Conservation (phyloP, 208 protist genomes). For the Kentomonas sorsogonicus region DNA sequence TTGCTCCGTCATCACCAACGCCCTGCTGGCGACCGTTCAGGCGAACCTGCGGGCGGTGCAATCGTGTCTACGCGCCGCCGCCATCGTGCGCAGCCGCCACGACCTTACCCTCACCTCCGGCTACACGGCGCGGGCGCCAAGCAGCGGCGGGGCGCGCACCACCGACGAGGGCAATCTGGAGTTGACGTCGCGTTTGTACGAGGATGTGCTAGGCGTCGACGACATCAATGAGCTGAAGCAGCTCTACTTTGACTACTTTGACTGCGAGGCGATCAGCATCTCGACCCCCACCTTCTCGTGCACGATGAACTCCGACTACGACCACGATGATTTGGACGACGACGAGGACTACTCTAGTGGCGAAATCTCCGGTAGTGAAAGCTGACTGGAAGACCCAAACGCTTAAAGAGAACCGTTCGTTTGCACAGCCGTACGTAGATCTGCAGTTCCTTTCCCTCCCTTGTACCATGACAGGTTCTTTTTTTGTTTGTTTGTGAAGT, state of each 20-base stretch:
- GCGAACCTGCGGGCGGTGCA: conserved; percentile 50
- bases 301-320: conserved; percentile 15
- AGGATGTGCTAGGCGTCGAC: conserved; percentile 53
- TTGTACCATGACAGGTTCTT: background rate
- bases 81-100: background rate
- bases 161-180: too few species aligned
- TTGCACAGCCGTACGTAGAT: too few species aligned
- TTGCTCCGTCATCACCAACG: conserved; percentile 68
- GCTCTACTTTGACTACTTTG: conserved; percentile 88
- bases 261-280: conserved; percentile 67
- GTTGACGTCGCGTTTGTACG: too few species aligned
- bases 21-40: conserved; percentile 63
- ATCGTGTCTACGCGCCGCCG: conserved; percentile 26
- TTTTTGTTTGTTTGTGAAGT: conserved; percentile 2
- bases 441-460: too few species aligned
- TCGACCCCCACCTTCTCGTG: conserved; percentile 7
- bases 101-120: too few species aligned
- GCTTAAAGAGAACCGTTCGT: too few species aligned
- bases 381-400: too few species aligned
- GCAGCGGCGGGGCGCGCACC: too few species aligned
- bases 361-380: too few species aligned
- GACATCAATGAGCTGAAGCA: conserved; percentile 72
- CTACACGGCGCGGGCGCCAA: too few species aligned
- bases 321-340: too few species aligned
- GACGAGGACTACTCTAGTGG: too few species aligned